These are phyloP conservation scores for Glonium stellatum DNA, from an alignment of 495 filamentous ascomycete genomes.

Conservation along the genomic window DNA sequence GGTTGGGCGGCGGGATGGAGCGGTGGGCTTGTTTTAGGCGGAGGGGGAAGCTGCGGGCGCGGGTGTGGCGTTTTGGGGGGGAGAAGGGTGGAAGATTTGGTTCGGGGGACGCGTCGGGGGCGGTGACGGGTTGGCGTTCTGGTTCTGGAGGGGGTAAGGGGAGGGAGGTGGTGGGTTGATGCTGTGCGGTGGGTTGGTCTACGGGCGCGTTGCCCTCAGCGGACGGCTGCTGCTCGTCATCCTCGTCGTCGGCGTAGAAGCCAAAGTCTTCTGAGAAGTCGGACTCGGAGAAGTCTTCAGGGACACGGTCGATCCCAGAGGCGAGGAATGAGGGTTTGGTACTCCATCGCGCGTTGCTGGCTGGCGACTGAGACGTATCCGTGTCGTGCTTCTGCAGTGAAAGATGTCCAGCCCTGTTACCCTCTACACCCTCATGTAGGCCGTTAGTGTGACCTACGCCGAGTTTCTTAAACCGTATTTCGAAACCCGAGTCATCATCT, in stretches of 20 bases:
- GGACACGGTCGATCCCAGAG: background rate
- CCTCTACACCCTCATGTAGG: background rate
- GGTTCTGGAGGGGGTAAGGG: background rate
- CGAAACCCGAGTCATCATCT: background rate
- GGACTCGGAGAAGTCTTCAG: background rate
- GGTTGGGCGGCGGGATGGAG: background rate
- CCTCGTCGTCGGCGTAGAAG: background rate
- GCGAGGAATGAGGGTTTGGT: background rate
- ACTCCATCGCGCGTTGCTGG: background rate
- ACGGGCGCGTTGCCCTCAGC: background rate
- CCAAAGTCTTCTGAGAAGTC: background rate
- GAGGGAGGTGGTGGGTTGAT: background rate
- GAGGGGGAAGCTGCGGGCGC: constrained; percentile 9
- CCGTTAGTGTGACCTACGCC: background rate
- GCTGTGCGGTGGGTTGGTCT: constrained; percentile 3
- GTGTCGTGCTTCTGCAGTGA: too few species aligned
- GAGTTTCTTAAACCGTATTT: background rate
- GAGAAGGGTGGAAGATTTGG: background rate
- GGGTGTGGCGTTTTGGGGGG: constrained; percentile 1
- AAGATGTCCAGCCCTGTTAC: background rate
- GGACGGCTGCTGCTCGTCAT: background rate
- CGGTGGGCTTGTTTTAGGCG: background rate
- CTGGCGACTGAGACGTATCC: background rate
- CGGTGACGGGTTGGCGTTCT: background rate
- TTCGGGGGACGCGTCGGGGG: too few species aligned